Percentiles rank a stretch among this genome's conserved stretches.
Conservation (phyloP, 2,329 filamentous ascomycete species). For the Epicoccum sorghinum region DNA sequence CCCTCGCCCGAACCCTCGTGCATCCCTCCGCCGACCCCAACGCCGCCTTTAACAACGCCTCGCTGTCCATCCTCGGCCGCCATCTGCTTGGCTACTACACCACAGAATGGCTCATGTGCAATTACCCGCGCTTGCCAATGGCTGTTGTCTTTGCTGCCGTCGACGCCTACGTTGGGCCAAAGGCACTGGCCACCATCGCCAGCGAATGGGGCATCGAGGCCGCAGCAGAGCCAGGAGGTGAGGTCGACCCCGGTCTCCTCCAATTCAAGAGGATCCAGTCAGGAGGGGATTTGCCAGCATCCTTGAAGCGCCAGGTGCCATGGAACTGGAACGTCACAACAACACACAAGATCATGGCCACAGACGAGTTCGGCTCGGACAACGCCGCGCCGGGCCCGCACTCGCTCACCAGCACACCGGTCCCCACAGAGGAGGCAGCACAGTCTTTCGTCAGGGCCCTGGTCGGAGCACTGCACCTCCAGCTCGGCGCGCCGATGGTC, state of each 20-base stretch:
- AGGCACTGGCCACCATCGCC: slow-evolving; percentile 74
- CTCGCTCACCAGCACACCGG: slow-evolving; percentile 26
- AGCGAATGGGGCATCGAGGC: slow-evolving; percentile 90
- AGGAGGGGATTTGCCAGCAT: slow-evolving; percentile 33
- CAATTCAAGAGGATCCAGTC: slow-evolving; percentile 68
- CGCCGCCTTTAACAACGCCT: slow-evolving; percentile 84
- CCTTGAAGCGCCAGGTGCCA: slow-evolving; percentile 30
- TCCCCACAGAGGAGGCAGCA: slow-evolving; percentile 64
- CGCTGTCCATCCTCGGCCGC: slow-evolving; percentile 79
- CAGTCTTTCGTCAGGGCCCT: slow-evolving; percentile 82
- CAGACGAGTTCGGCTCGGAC: slow-evolving; percentile 83
- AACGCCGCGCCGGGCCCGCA: slow-evolving; percentile 37
- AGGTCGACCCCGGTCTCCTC: slow-evolving; percentile 89
- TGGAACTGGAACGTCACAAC: slow-evolving; percentile 48
- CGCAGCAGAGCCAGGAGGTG: slow-evolving; percentile 83
- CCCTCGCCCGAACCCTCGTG: slow-evolving; percentile 83
- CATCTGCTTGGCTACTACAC: slow-evolving; percentile 88
- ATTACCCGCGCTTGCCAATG: slow-evolving; percentile 90
- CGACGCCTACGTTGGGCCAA: slow-evolving; percentile 79
- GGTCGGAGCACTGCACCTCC: slow-evolving; percentile 82
- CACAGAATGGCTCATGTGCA: slow-evolving; percentile 84
- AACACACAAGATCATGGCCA: slow-evolving; percentile 78
- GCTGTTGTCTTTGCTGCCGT: slow-evolving; percentile 84
- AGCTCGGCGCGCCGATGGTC: slow-evolving; percentile 77
- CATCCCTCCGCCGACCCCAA: slow-evolving; percentile 83